Evolutionary conservation across 352 stramenopile genomes (phyloP), one percentile per base, ranked within the genome.

Genomic region (Phytophthora cryptogea): DNA sequence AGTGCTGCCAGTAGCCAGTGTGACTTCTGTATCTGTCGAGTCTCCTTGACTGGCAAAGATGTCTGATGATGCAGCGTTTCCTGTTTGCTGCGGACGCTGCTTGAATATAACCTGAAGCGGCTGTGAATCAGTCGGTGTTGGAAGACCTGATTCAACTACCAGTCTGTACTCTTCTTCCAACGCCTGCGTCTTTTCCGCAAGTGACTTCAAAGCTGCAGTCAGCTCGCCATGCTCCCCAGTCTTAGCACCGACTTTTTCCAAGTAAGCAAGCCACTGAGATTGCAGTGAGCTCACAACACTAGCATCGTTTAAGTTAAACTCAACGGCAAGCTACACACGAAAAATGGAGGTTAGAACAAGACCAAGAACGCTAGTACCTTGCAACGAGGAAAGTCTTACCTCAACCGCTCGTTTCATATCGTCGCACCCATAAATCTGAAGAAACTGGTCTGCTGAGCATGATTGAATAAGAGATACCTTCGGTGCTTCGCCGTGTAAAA

Each of bases 61-160:
- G 33, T 76, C 65, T 30, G 51, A 54, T 30, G 63, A 64, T n/a
- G 54, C n/a, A 6, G 59, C 73, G 40, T 50, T 56, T 20, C 33
- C 41, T 59, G 59, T 45, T 47, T 82, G 66, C 39, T 92, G 83
- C 20, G 83, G 82, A 26, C 86, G 80, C 44, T 93, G 86, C 59
- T 93, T 93, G 60, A 92, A 95, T 23, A 95, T 89, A 48, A 95
- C 59, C 65, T 95, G 86, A 28, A 92, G 65, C 30, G 84, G 86
- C 37, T 80, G 56, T 31, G 60, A 65, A 40, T 74, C 53, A 33
- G 50, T 54, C 4, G 55, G 65, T n/a, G 58, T 64, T 36, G 66
- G 53, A 8, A 70, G 37, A 37, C 68, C 59, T 43, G 74, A 70
- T 26, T 84, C 65, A 9, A 40, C 54, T 17, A 68, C 48, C 30